phyloP scores from a whole-genome alignment of 768 basidiomycete genomes.

The Exsudoporus frostii region DNA sequence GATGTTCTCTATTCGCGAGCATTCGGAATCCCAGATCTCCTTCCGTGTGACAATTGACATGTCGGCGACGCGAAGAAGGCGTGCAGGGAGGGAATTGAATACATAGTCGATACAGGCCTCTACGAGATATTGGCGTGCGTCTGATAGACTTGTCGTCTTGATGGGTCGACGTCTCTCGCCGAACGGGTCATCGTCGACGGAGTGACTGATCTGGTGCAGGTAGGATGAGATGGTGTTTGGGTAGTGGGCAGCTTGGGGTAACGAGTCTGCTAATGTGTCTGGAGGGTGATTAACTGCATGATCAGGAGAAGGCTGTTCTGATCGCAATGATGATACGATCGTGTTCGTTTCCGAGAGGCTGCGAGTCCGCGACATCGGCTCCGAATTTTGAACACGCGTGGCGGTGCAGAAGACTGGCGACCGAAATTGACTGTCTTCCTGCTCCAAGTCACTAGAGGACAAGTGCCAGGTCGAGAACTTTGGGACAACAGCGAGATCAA shows the following conservation, averaged over 20 bases:
- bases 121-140: conserved; percentile 4
- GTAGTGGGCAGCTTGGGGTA: neutral
- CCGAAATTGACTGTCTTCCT: neutral
- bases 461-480: too few relatives aligned
- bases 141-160: conserved; percentile 1
- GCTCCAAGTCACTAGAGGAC: too few relatives aligned
- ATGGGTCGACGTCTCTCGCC: neutral
- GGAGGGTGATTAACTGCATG: too few relatives aligned
- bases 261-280: neutral
- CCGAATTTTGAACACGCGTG: too few relatives aligned
- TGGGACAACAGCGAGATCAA: too few relatives aligned
- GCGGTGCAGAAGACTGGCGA: neutral
- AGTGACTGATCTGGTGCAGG: conserved; percentile 8
- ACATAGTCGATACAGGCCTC: conserved; percentile 3
- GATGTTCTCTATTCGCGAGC: neutral
- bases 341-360: neutral
- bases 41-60: conserved; percentile 5
- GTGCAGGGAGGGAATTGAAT: conserved; percentile 7
- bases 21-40: conserved; percentile 8
- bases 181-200: conserved; percentile 9
- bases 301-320: neutral
- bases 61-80: conserved; percentile 1
- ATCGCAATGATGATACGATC: neutral
- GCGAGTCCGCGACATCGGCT: neutral
- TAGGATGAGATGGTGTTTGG: conserved; percentile 1